These are phyloP conservation scores for Ceratonia siliqua DNA, from an alignment of 306 rosid genomes.

Conservation along the genomic window DNA sequence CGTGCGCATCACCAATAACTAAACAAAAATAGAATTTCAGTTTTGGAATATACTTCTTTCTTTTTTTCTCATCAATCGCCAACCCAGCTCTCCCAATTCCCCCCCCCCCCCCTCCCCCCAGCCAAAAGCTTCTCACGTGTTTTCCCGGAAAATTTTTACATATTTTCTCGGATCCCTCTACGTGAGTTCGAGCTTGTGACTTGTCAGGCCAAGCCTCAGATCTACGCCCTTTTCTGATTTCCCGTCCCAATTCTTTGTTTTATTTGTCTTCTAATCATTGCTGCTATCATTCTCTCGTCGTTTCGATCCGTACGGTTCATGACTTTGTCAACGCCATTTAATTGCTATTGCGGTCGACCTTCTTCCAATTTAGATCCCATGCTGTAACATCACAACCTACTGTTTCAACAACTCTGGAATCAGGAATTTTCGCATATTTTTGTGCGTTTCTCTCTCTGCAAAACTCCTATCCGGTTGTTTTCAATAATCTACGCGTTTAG, in stretches of 20 bases:
- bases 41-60: conserved; percentile 12
- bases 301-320: conserved; percentile 12
- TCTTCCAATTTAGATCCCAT: conserved; percentile 29
- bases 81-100: not conserved
- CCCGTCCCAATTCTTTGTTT: not conserved
- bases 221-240: conserved; percentile 35
- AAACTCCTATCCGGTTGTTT: not conserved
- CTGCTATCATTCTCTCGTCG: not conserved
- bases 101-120: too few species aligned
- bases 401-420: conserved; percentile 21
- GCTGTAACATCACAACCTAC: conserved; percentile 6
- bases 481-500: not conserved
- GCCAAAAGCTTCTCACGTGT: not conserved
- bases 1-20: not conserved
- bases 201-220: conserved; percentile 29
- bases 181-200: not conserved
- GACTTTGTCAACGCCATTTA: not conserved
- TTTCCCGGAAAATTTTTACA: not conserved
- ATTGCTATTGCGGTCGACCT: not conserved
- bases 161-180: not conserved
- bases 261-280: not conserved
- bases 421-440: conserved; percentile 14
- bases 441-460: not conserved
- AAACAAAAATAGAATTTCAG: not conserved
- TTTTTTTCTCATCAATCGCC: not conserved